Evolutionary conservation across 148 eudicot genomes (phyloP).

Genomic region (Polygonum aviculare): DNA sequence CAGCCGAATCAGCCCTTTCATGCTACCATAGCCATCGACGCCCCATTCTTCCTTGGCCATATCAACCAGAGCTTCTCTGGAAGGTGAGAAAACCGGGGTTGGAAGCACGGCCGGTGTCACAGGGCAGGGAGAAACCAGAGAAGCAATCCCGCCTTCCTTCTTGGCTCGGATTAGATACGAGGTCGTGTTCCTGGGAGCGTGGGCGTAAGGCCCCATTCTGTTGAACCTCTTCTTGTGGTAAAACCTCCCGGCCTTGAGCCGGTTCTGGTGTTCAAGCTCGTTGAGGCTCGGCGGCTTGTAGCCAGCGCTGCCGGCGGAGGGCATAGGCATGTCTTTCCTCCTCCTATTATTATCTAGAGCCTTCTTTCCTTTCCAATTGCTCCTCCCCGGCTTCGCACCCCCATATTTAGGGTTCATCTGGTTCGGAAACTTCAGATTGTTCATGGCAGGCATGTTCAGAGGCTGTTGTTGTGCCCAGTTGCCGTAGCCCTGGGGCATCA

Average conservation of each 20-base stretch:
- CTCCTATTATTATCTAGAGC: constrained; percentile 39
- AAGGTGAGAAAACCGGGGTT: constrained; percentile 81
- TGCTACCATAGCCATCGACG: constrained; percentile 91
- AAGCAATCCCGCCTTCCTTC: constrained; percentile 75
- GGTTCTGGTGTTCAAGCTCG: constrained; percentile 73
- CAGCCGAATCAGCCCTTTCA: constrained; percentile 86
- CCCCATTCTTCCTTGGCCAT: constrained; percentile 99
- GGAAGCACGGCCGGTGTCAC: constrained; percentile 82
- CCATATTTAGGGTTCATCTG: constrained; percentile 26
- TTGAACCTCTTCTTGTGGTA: constrained; percentile 59
- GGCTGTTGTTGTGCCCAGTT: constrained; percentile 47
- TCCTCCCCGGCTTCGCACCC: constrained; percentile 24
- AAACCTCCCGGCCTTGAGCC: constrained; percentile 55
- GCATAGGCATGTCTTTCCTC: constrained; percentile 21
- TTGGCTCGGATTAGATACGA: constrained; percentile 79
- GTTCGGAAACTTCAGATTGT: constrained; percentile 32
- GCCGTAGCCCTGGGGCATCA: constrained; percentile 38
- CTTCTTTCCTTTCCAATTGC: constrained; percentile 74
- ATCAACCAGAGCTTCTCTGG: constrained; percentile 78
- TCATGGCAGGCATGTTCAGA: constrained; percentile 26
- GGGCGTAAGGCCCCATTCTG: constrained; percentile 60
- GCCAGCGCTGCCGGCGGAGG: constrained; percentile 20
- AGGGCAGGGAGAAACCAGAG: constrained; percentile 67
- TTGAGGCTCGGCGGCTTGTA: constrained; percentile 57
- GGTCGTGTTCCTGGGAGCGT: constrained; percentile 81